Conservation (phyloP, 2,329 filamentous ascomycete genomes). For the Pezicula rhizophila region DNA sequence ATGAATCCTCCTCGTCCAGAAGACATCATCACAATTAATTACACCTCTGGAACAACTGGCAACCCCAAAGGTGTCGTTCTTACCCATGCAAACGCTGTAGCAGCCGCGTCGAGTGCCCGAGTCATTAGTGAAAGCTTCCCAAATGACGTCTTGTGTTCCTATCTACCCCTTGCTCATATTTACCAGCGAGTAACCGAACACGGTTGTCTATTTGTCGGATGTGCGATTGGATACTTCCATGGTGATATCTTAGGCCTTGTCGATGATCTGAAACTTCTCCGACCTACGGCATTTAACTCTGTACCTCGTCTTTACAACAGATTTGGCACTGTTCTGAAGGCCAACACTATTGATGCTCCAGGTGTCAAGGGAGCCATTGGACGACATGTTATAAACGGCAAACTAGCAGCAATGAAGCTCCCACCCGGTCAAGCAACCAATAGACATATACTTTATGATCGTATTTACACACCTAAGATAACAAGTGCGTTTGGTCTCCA, state of each 20-base stretch:
- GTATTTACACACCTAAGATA: slow-evolving; percentile 89
- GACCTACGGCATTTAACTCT: slow-evolving; percentile 76
- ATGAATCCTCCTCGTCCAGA: slow-evolving; percentile 66
- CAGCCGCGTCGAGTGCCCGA: slow-evolving; percentile 59
- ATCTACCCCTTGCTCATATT: slow-evolving; percentile 91
- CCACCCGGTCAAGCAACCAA: slow-evolving; percentile 70
- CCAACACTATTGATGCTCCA: slow-evolving; percentile 69
- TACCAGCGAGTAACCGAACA: slow-evolving; percentile 84
- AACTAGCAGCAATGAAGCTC: slow-evolving; percentile 71
- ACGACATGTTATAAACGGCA: slow-evolving; percentile 70
- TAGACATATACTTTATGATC: slow-evolving; percentile 71
- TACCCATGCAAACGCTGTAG: slow-evolving; percentile 74
- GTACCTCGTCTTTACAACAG: slow-evolving; percentile 90
- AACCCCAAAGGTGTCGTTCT: slow-evolving; percentile 78
- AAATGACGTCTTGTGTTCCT: slow-evolving; percentile 68
- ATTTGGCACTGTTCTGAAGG: slow-evolving; percentile 77
- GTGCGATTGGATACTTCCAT: slow-evolving; percentile 84
- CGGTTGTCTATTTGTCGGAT: slow-evolving; percentile 63
- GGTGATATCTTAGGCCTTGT: slow-evolving; percentile 81
- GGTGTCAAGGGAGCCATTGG: slow-evolving; percentile 79
- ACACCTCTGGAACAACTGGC: slow-evolving; percentile 81
- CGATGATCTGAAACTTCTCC: slow-evolving; percentile 84
- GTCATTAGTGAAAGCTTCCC: slow-evolving; percentile 42
- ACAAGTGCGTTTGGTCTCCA: slow-evolving; percentile 76
- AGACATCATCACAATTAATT: slow-evolving; percentile 85